These are phyloP conservation scores for Hypoxylon sp. DNA, from an alignment of 2,329 filamentous ascomycete species.

Conservation along the genomic window DNA sequence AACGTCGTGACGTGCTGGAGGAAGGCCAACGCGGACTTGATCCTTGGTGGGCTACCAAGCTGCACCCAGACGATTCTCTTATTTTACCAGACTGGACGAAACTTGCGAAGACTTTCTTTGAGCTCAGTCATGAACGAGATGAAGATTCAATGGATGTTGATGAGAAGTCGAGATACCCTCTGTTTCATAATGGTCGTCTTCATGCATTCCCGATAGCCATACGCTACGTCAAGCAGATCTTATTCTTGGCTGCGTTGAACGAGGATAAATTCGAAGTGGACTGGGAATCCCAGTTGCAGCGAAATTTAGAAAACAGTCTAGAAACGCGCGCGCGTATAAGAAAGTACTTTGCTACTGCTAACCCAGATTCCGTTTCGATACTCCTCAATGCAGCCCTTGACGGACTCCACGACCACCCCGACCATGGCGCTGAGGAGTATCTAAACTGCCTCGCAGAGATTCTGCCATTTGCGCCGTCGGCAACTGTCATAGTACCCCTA, in stretches of 20 bases:
- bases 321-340: slow-evolving; percentile 68
- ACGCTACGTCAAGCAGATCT: slow-evolving; percentile 67
- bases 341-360: slow-evolving; percentile 57
- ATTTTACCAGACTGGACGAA: slow-evolving; percentile 61
- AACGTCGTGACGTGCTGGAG: slow-evolving; percentile 84
- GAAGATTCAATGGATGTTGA: slow-evolving; percentile 49
- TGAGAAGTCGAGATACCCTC: slow-evolving; percentile 48
- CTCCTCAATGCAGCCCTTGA: slow-evolving; percentile 66
- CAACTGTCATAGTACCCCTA: slow-evolving; percentile 47
- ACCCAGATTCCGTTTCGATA: slow-evolving; percentile 51
- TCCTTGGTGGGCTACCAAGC: slow-evolving; percentile 58
- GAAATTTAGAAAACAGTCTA: slow-evolving; percentile 74
- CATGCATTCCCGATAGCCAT: slow-evolving; percentile 74
- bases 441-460: slow-evolving; percentile 43
- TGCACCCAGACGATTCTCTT: slow-evolving; percentile 47
- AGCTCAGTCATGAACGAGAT: slow-evolving; percentile 34
- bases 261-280: slow-evolving; percentile 73
- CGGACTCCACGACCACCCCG: slow-evolving; percentile 58
- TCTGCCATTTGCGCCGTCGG: slow-evolving; percentile 45
- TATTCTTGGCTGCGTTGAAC: slow-evolving; percentile 59
- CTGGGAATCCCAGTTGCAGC: slow-evolving; percentile 84
- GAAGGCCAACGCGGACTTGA: slow-evolving; percentile 90
- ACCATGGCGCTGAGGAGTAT: slow-evolving; percentile 48
- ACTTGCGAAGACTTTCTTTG: slow-evolving; percentile 61
- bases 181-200: slow-evolving; percentile 56